phyloP scores from a whole-genome alignment of 2,329 filamentous ascomycete genomes.

The Triangularia setosa region DNA sequence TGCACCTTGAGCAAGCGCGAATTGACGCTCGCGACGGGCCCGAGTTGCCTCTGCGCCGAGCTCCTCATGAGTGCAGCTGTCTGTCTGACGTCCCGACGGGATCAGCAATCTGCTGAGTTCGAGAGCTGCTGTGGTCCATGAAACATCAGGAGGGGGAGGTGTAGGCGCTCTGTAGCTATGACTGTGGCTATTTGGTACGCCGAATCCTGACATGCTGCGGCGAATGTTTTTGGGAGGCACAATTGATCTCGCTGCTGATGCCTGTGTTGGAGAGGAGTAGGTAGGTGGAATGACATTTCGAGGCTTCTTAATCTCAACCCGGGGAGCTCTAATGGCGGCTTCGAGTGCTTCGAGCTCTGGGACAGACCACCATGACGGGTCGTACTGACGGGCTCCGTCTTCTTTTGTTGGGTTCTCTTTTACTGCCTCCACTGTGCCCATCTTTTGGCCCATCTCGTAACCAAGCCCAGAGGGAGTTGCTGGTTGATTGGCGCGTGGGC shows the following conservation, averaged over 20 bases:
- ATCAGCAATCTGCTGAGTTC: slow-evolving; percentile 81
- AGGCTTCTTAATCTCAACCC: slow-evolving; percentile 48
- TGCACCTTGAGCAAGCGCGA: slow-evolving; percentile 34
- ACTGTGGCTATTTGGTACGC: slow-evolving; percentile 34
- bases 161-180: slow-evolving; percentile 45
- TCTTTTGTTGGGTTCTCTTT: slow-evolving; percentile 31
- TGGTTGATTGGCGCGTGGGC: slow-evolving; percentile 37
- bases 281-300: slow-evolving; percentile 60
- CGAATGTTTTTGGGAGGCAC: slow-evolving; percentile 55
- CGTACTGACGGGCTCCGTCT: slow-evolving; percentile 46
- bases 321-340: slow-evolving; percentile 48
- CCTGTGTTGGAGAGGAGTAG: slow-evolving; percentile 83
- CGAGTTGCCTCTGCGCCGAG: slow-evolving; percentile 66
- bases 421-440: slow-evolving; percentile 38
- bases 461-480: slow-evolving; percentile 43
- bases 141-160: slow-evolving; percentile 73
- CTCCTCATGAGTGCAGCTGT: slow-evolving; percentile 74
- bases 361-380: slow-evolving; percentile 68
- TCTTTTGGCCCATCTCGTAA: slow-evolving; percentile 55
- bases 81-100: slow-evolving; percentile 68
- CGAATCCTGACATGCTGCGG: slow-evolving; percentile 57
- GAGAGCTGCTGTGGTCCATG: slow-evolving; percentile 79
- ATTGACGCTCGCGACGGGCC: slow-evolving; percentile 61
- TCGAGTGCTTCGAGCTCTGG: slow-evolving; percentile 67
- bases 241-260: slow-evolving; percentile 76